A percentile compares a stretch with the other conserved stretches of the same genome.
These are phyloP conservation scores for Aspergillus carlsbadensis DNA, from an alignment of 495 filamentous ascomycete genomes.

Conservation along the genomic window DNA sequence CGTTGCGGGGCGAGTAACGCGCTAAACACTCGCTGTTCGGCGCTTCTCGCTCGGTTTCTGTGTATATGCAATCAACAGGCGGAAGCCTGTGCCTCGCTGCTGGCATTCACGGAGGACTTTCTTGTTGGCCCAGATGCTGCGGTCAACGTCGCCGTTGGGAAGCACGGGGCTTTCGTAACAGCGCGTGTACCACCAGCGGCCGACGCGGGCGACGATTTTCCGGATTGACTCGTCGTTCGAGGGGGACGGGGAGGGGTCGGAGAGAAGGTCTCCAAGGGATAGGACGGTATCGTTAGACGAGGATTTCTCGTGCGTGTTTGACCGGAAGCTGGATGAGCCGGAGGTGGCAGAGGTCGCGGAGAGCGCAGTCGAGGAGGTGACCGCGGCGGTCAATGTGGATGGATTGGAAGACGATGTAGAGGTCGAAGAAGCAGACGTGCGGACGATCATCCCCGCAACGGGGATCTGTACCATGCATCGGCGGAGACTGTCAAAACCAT, in stretches of 20 bases:
- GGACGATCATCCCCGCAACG: slow-evolving; percentile 67
- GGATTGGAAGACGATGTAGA: slow-evolving; percentile 24
- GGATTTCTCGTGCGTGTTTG: slow-evolving; percentile 31
- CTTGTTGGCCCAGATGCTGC: slow-evolving; percentile 80
- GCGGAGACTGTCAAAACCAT: slow-evolving; percentile 82
- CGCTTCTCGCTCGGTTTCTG: slow-evolving; percentile 69
- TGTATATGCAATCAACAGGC: slow-evolving; percentile 87
- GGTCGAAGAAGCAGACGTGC: slow-evolving; percentile 42
- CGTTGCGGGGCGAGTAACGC: background rate
- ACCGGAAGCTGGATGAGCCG: slow-evolving; percentile 15
- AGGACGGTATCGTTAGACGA: slow-evolving; percentile 50
- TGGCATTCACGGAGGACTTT: slow-evolving; percentile 80
- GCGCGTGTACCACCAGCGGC: slow-evolving; percentile 92
- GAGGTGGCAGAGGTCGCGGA: slow-evolving; percentile 29
- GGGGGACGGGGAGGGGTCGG: slow-evolving; percentile 52
- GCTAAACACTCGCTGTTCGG: slow-evolving; percentile 55
- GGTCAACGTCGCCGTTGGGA: slow-evolving; percentile 46
- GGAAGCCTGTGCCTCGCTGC: slow-evolving; percentile 80
- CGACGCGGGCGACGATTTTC: slow-evolving; percentile 87
- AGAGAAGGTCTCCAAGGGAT: slow-evolving; percentile 69
- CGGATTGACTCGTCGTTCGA: slow-evolving; percentile 77
- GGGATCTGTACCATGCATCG: slow-evolving; percentile 88
- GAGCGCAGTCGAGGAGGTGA: slow-evolving; percentile 29
- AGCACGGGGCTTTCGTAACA: slow-evolving; percentile 78
- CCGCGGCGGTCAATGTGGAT: slow-evolving; percentile 23